Conservation (phyloP, 768 basidiomycete genomes). For the Suillus paluster region DNA sequence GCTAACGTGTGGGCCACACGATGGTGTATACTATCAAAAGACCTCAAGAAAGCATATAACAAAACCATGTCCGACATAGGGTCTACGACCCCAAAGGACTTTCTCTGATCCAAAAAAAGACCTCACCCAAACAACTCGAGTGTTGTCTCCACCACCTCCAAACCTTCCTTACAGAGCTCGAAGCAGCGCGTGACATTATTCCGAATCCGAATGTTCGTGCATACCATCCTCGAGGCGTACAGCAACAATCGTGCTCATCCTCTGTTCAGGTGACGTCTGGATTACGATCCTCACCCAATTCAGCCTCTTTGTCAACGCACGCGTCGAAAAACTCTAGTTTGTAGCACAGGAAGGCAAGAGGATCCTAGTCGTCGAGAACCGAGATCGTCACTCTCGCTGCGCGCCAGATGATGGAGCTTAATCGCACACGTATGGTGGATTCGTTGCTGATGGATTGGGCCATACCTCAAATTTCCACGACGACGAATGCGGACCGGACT, state of each 20-base stretch:
- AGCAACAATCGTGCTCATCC: conserved; percentile 38
- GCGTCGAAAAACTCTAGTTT: conserved; percentile 37
- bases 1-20: too few relatives aligned
- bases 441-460: conserved; percentile 42
- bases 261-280: conserved; percentile 50
- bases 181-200: too few relatives aligned
- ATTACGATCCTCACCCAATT: conserved; percentile 37
- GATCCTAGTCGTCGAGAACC: conserved; percentile 30
- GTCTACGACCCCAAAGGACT: too few relatives aligned
- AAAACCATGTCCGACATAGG: too few relatives aligned
- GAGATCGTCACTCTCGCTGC: conserved; percentile 27
- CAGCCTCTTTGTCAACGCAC: conserved; percentile 44
- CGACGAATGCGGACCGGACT: conserved; percentile 42
- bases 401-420: conserved; percentile 22
- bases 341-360: conserved; percentile 28
- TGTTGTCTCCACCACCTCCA: too few relatives aligned
- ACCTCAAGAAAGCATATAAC: too few relatives aligned
- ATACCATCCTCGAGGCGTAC: conserved; percentile 40
- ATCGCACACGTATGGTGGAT: conserved; percentile 18
- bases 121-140: too few relatives aligned
- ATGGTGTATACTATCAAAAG: too few relatives aligned
- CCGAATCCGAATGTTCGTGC: conserved; percentile 30
- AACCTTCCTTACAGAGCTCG: too few relatives aligned
- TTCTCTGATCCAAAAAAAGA: too few relatives aligned
- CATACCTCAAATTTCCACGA: conserved; percentile 49